Base-by-base conservation (phyloP, 1,139 yeast species). In the Kodamaea sp. region DNA sequence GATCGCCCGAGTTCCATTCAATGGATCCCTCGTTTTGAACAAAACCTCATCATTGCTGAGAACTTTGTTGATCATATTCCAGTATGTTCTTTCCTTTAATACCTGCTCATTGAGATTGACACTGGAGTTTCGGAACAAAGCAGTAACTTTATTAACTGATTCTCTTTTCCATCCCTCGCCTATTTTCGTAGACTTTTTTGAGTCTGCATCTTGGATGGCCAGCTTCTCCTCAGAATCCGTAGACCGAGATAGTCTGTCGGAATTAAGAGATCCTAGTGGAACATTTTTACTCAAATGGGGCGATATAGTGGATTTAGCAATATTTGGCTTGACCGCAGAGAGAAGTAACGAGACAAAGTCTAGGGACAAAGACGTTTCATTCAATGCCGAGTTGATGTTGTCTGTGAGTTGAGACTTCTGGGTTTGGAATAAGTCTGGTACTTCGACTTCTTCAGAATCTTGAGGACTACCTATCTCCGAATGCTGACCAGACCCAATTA, bases 141-240 rank as follows among this genome's bases (percentile, higher is more conserved):
- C 48, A 1, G 82, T 66, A 4, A 90, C 75, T 34, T 76, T 76
- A 22, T 66, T 68, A 29, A 89, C 57, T 28, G 94, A 77, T 50
- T 84, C 78, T 24, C 83, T 59, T 50, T 89, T 90, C 97, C 97
- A 90, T 2, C 96, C 96, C 45, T 80, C 79, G 1, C 89, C 89
- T 3, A 83, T 66, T 13, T 59, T 15, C 63, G 68, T 29, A 14
- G 66, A 65, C 35, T 51, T 39, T 11, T 41, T 30, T 39, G 48
- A 26, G 33, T 51, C 36, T 33, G 51, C 43, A 35, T 52, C 51
- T 36, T 60, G 55, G n/a, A 14, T 19, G 9, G 6, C 9, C 21
- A 18, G 21, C 9, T 7, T 18, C 9, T 18, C 21, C 6, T 18
- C 21, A 18, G 6, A 6, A 7, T 18, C 21, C 6, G 21, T 18